Conservation (phyloP, 2,329 filamentous ascomycete species). For the Aspergillus puulaauensis region DNA sequence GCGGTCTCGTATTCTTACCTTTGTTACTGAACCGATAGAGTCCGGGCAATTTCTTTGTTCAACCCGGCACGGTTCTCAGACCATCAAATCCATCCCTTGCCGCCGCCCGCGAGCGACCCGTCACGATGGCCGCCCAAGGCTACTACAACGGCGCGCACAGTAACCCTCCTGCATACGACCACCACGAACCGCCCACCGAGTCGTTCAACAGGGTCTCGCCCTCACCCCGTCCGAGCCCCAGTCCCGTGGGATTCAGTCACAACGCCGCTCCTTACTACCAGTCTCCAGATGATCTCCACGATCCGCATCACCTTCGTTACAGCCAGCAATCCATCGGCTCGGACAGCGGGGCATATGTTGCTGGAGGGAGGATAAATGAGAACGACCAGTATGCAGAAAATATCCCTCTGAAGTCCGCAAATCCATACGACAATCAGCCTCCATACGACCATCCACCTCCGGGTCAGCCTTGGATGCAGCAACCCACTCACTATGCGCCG, state of each 20-base stretch:
- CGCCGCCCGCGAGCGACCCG: conserved; percentile 6
- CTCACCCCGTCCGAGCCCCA: conserved; percentile 20
- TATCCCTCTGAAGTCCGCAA: conserved; percentile 40
- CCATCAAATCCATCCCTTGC: background rate
- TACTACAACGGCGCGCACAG: conserved; percentile 58
- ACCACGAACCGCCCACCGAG: conserved; percentile 35
- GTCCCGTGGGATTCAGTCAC: conserved; percentile 18
- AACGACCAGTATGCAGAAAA: conserved; percentile 42
- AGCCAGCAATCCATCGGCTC: conserved; percentile 39
- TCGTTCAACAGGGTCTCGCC: conserved; percentile 35
- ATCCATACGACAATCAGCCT: conserved; percentile 34
- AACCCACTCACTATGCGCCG: conserved; percentile 47
- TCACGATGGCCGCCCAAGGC: conserved; percentile 63
- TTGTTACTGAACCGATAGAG: background rate
- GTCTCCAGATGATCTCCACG: conserved; percentile 37
- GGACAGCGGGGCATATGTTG: conserved; percentile 31
- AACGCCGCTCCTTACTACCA: conserved; percentile 35
- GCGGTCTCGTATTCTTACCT: background rate
- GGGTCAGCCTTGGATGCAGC: conserved; percentile 40
- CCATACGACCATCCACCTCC: conserved; percentile 24
- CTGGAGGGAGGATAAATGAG: conserved; percentile 32
- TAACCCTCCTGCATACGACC: conserved; percentile 33
- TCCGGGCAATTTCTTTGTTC: background rate
- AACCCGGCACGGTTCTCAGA: background rate
- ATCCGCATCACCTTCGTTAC: conserved; percentile 37